Base-by-base conservation (phyloP, 2,329 filamentous ascomycete species). In the Colletotrichum sp. region DNA sequence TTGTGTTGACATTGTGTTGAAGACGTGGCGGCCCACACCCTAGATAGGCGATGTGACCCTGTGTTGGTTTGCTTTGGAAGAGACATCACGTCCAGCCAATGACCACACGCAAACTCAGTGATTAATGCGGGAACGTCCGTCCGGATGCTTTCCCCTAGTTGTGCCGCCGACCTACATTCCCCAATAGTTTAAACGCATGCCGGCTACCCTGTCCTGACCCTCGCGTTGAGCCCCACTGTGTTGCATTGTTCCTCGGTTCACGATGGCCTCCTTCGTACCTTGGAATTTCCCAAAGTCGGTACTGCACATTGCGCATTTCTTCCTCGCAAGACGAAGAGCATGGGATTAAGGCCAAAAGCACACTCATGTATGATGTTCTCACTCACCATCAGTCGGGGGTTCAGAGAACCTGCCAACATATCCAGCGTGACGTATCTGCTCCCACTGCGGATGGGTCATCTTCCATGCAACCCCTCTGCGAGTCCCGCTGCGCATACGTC, bases 171-270 rank as follows among this genome's bases (percentile, higher is more conserved):
- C 43, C n/a, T 52, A 52, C 43, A 52, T 52, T 52, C 43, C 43
- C 43, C 22, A 52, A 52, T 52, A 13, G 43, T 52, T 52, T 4
- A 52, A 52, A 52, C n/a, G 43, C 43, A 8, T 22, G 43, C 43
- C 43, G 43, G 43, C n/a, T 5, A 52, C 43, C 43, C 6, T 52
- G 10, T 52, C 43, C 18, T 13, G 43, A 22, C 43, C 43, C 43
- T 22, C 10, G 43, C 2, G 0, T 13, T 22, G 10, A n/a, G 8
- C n/a, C 3, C 43, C 43, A 52, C 43, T 1, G 10, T 2, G 10
- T 52, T 52, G 43, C 43, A 22, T 52, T 3, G 10, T 52, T 22
- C 10, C 43, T 52, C 43, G 43, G 43, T 1, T 52, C 6, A 13
- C n/a, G 43, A 52, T 52, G 10, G n/a, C 43, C 13, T 22, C 43